These are phyloP conservation scores for Durusdinium trenchii DNA, from an alignment of 73 alveolate species.

Conservation along the genomic window DNA sequence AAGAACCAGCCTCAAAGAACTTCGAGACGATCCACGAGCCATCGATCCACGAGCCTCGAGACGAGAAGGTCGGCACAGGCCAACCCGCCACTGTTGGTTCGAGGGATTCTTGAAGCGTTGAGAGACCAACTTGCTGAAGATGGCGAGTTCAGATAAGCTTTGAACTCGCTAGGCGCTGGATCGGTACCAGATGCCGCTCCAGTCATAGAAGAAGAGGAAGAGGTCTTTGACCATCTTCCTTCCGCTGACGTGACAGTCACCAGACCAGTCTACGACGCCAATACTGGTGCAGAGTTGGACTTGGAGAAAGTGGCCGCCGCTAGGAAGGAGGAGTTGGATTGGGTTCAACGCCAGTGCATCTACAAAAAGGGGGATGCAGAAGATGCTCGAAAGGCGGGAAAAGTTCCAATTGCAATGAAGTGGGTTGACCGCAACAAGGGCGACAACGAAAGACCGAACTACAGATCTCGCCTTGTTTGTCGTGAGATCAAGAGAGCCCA, in stretches of 20 bases:
- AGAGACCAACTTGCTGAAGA: too few species aligned
- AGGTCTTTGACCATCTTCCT: background rate
- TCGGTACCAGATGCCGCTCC: slow-evolving; percentile 19
- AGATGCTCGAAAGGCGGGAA: background rate
- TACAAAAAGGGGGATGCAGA: background rate
- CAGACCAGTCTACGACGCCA: background rate
- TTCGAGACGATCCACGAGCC: background rate
- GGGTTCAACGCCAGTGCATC: background rate
- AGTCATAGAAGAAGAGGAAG: background rate
- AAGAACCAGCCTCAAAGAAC: slow-evolving; percentile 6
- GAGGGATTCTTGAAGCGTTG: too few species aligned
- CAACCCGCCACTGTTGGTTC: too few species aligned
- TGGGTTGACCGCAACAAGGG: slow-evolving; percentile 60
- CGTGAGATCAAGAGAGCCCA: background rate
- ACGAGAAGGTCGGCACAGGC: too few species aligned
- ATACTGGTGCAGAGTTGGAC: background rate
- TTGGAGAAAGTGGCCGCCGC: background rate
- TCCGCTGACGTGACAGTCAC: background rate
- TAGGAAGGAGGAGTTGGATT: background rate
- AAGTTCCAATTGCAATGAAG: background rate
- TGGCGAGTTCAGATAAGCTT: too few species aligned
- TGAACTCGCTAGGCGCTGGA: too few species aligned
- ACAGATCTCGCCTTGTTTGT: background rate
- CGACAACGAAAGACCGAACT: background rate
- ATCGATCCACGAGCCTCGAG: too few species aligned